A percentile compares a stretch with the other conserved stretches of the same genome.
phyloP scores from a whole-genome alignment of 1,139 yeast species.

The Hansenula sp. region DNA sequence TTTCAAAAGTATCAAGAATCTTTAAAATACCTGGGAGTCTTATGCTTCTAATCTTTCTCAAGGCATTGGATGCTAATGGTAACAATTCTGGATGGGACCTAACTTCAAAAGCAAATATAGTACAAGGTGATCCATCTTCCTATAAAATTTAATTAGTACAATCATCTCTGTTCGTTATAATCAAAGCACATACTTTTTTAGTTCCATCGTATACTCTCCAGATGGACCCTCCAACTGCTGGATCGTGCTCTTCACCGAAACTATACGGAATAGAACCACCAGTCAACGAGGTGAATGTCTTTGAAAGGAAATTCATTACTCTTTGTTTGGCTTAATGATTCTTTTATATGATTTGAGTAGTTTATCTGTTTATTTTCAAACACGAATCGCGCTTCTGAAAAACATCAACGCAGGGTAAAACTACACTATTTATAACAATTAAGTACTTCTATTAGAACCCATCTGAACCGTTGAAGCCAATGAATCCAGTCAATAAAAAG shows the following conservation, averaged over 20 bases:
- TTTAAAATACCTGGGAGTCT: slow-evolving; percentile 76
- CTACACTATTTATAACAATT: not conserved
- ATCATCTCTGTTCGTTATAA: too few species aligned
- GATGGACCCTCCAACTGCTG: slow-evolving; percentile 27
- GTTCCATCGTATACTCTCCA: slow-evolving; percentile 41
- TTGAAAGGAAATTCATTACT: slow-evolving; percentile 56
- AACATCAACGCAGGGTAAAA: too few species aligned
- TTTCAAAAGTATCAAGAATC: slow-evolving; percentile 63
- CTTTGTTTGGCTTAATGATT: not conserved
- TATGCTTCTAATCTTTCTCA: slow-evolving; percentile 60
- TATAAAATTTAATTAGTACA: not conserved
- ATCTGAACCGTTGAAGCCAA: slow-evolving; percentile 70
- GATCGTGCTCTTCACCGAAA: slow-evolving; percentile 39
- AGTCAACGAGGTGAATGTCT: slow-evolving; percentile 50
- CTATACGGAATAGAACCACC: slow-evolving; percentile 55
- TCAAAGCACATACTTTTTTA: slow-evolving; percentile 27
- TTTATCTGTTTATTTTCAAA: not conserved
- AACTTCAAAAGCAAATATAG: slow-evolving; percentile 62
- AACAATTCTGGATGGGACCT: slow-evolving; percentile 32
- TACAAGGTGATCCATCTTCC: slow-evolving; percentile 35
- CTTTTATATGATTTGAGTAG: too few species aligned
- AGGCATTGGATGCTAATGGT: slow-evolving; percentile 58
- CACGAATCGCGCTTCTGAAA: not conserved
- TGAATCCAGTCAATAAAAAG: slow-evolving; percentile 63
- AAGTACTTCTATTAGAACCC: slow-evolving; percentile 27